Percentiles rank a stretch among this genome's conserved stretches.
Evolutionary conservation across 768 basidiomycete species (phyloP).

Genomic region (Boletus sensibilis): DNA sequence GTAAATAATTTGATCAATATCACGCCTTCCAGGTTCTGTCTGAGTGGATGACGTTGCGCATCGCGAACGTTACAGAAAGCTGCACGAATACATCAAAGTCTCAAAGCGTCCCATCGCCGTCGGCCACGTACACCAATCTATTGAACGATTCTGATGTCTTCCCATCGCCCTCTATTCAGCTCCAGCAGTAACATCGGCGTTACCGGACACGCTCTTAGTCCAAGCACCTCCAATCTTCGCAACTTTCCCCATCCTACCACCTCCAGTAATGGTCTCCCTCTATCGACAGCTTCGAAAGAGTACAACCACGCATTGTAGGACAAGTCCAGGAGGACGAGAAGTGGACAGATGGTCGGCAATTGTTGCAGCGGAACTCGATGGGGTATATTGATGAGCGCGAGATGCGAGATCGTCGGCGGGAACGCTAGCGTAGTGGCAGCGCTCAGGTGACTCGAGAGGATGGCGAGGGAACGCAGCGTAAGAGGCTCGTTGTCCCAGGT

Average conservation of each 20-base stretch:
- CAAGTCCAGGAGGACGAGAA: slow-evolving; percentile 62
- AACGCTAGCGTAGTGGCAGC: slow-evolving; percentile 47
- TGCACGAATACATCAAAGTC: background rate
- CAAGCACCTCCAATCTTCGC: slow-evolving; percentile 52
- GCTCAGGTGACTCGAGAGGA: slow-evolving; percentile 50
- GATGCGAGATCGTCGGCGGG: slow-evolving; percentile 62
- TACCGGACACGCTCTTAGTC: slow-evolving; percentile 53
- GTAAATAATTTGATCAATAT: background rate
- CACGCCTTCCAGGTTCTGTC: background rate
- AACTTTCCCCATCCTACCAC: slow-evolving; percentile 60
- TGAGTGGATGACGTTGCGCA: background rate
- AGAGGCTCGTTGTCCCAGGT: slow-evolving; percentile 32
- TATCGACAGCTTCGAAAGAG: background rate
- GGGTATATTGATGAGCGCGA: slow-evolving; percentile 56
- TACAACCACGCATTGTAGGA: slow-evolving; percentile 60
- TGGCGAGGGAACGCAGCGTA: slow-evolving; percentile 45
- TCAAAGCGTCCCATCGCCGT: background rate
- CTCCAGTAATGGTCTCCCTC: slow-evolving; percentile 39
- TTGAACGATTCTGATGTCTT: slow-evolving; percentile 53
- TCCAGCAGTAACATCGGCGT: slow-evolving; percentile 40
- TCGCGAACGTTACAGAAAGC: background rate
- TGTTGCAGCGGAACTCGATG: slow-evolving; percentile 51
- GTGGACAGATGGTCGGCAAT: slow-evolving; percentile 57
- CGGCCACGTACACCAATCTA: slow-evolving; percentile 20
- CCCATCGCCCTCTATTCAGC: slow-evolving; percentile 65